Conservation (phyloP, 2,329 filamentous ascomycete species). For the Hypoxylon sp. region DNA sequence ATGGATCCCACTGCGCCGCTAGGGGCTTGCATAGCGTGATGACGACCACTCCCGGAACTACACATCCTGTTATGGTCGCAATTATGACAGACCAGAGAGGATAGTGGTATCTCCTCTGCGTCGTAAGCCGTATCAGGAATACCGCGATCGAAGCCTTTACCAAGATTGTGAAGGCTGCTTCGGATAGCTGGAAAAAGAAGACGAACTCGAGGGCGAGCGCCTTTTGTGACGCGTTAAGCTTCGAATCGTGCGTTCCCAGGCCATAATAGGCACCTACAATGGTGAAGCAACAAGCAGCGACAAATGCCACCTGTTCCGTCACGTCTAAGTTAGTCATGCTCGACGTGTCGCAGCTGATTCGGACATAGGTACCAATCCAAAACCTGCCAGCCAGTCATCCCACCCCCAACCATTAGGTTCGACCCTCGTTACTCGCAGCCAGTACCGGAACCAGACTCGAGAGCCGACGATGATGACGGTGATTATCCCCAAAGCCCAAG, state of each 20-base stretch:
- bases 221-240: constrained; percentile 11
- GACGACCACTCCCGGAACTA: constrained; percentile 14
- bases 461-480: constrained; percentile 14
- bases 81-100: constrained; percentile 22
- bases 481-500: constrained; percentile 12
- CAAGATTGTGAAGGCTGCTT: constrained; percentile 17
- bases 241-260: constrained; percentile 11
- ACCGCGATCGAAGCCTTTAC: constrained; percentile 16
- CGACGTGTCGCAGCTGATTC: background rate
- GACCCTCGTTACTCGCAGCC: constrained; percentile 12
- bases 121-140: constrained; percentile 12
- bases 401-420: constrained; percentile 15
- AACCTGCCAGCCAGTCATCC: constrained; percentile 19
- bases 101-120: constrained; percentile 16
- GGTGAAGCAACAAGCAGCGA: constrained; percentile 17
- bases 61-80: constrained; percentile 12
- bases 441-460: constrained; percentile 23
- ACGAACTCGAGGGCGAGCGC: constrained; percentile 15
- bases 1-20: constrained; percentile 17
- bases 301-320: constrained; percentile 15
- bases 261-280: constrained; percentile 10
- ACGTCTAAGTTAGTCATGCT: background rate
- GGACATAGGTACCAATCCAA: constrained; percentile 15
- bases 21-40: constrained; percentile 16
- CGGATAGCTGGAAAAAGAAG: constrained; percentile 19